A percentile compares a stretch with the other conserved stretches of the same genome.
Evolutionary conservation across 345 rosid species (phyloP).

Genomic region (Punica granatum): DNA sequence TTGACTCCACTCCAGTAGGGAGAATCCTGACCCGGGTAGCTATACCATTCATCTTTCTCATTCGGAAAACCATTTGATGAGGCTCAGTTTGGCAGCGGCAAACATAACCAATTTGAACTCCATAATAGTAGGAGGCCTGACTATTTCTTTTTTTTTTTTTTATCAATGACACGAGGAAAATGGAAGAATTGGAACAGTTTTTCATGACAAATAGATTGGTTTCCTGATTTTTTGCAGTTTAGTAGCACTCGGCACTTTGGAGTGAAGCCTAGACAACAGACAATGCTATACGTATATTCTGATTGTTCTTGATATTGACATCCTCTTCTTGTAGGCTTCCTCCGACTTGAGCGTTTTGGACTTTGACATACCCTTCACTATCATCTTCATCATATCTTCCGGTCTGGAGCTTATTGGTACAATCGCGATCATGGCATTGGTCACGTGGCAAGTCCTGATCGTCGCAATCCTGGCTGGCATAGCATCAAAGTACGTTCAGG

Average conservation of each 20-base stretch:
- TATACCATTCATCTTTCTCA: neutral
- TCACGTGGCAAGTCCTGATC: slow-evolving; percentile 79
- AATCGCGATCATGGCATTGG: slow-evolving; percentile 49
- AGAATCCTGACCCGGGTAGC: slow-evolving; percentile 72
- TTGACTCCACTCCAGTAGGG: slow-evolving; percentile 73
- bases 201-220: too few relatives aligned
- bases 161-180: too few relatives aligned
- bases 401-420: slow-evolving; percentile 31
- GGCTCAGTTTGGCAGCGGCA: too few relatives aligned
- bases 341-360: slow-evolving; percentile 66
- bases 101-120: too few relatives aligned
- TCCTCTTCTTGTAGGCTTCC: slow-evolving; percentile 42
- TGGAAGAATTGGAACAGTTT: too few relatives aligned
- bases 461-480: slow-evolving; percentile 46
- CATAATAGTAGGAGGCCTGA: too few relatives aligned
- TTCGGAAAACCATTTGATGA: too few relatives aligned
- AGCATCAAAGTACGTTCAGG: slow-evolving; percentile 57
- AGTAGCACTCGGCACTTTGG: neutral
- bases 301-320: too few relatives aligned
- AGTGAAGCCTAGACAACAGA: too few relatives aligned
- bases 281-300: too few relatives aligned
- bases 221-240: too few relatives aligned
- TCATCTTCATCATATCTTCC: slow-evolving; percentile 30
- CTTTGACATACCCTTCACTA: slow-evolving; percentile 50
- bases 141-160: too few relatives aligned